phyloP scores from a whole-genome alignment of 345 rosid species.

The Euphorbia peplus region DNA sequence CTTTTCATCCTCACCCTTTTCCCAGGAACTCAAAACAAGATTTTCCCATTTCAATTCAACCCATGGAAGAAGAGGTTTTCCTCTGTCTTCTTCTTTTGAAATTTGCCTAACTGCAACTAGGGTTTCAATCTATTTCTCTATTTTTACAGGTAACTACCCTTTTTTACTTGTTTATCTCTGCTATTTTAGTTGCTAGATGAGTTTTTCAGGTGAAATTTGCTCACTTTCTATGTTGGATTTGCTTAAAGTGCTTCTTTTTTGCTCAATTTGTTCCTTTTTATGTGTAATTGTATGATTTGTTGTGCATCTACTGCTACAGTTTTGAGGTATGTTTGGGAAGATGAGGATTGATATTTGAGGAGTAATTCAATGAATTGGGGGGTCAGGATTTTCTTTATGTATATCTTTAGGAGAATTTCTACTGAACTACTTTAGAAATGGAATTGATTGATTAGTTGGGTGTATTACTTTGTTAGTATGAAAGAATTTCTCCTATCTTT shows the following conservation, averaged over 20 bases:
- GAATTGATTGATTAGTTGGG: no score
- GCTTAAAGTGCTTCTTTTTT: neutral
- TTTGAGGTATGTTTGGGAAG: neutral
- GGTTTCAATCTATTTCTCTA: neutral
- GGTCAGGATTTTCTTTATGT: no score
- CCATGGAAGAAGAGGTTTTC: neutral
- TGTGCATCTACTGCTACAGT: neutral
- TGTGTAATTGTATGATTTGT: neutral
- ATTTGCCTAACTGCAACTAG: neutral
- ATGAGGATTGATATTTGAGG: neutral
- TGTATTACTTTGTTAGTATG: no score
- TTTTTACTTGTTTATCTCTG: neutral
- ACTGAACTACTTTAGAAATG: no score
- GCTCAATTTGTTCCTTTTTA: neutral
- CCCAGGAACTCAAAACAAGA: neutral
- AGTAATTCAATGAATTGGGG: neutral
- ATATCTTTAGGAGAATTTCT: no score
- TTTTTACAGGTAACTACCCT: neutral
- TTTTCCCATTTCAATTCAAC: neutral
- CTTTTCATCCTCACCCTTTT: neutral
- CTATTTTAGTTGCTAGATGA: neutral
- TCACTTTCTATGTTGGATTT: neutral
- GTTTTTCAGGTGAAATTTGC: neutral
- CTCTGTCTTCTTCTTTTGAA: neutral
- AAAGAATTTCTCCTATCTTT: no score